These are phyloP conservation scores for Penicillium pulvis DNA, from an alignment of 495 filamentous ascomycete species.

Conservation along the genomic window DNA sequence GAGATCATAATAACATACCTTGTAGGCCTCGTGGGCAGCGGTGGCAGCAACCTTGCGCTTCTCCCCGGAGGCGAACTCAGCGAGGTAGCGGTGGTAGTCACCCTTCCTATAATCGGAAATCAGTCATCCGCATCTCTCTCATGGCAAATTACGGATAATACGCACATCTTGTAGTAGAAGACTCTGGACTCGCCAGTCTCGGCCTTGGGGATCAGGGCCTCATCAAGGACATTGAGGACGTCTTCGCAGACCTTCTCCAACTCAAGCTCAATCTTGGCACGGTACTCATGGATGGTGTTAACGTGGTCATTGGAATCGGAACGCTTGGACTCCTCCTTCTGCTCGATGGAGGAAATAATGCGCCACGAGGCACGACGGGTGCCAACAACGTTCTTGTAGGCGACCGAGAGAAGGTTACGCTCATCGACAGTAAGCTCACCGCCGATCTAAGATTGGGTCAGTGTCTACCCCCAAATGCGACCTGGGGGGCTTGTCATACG, in stretches of 20 bases:
- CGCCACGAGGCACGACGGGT: constrained; percentile 98
- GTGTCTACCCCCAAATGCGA: constrained; percentile 16
- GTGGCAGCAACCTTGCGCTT: constrained; percentile 98
- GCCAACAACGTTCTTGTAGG: constrained; percentile 99
- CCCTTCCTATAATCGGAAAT: constrained; percentile 76
- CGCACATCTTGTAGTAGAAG: constrained; percentile 99
- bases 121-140: constrained; percentile 6
- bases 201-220: constrained; percentile 95
- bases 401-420: constrained; percentile 97
- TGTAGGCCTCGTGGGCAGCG: constrained; percentile 98
- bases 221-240: constrained; percentile 93
- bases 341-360: constrained; percentile 99
- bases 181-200: constrained; percentile 99
- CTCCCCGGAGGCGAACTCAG: constrained; percentile 97
- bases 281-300: constrained; percentile 93
- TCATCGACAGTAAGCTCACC: constrained; percentile 94
- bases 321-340: constrained; percentile 99
- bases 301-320: constrained; percentile 84
- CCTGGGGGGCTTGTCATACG: constrained; percentile 53
- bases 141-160: constrained; percentile 10
- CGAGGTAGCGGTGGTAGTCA: constrained; percentile 99
- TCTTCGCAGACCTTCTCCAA: constrained; percentile 98
- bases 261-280: constrained; percentile 94
- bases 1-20: constrained; percentile 57
- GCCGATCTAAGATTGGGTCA: constrained; percentile 65